These are phyloP conservation scores for Lachancea mirantina DNA, from an alignment of 805 yeast species.

Conservation along the genomic window DNA sequence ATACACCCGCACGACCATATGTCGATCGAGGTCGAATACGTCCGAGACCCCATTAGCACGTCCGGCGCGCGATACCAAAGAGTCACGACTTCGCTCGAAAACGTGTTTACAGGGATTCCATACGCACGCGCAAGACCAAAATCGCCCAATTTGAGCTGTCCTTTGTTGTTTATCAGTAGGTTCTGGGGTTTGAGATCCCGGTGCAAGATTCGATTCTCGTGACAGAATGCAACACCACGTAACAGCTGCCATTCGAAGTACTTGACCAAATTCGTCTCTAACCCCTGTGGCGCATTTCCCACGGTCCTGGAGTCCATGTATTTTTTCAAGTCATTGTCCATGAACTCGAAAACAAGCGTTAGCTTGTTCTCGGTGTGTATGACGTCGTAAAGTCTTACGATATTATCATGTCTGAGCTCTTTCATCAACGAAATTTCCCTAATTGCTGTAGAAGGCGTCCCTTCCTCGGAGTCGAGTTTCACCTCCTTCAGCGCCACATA, in stretches of 20 bases:
- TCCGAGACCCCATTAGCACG: conserved; percentile 89
- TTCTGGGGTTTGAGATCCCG: conserved; percentile 97
- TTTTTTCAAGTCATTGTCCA: conserved; percentile 90
- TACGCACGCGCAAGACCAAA: conserved; percentile 96
- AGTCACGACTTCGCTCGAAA: conserved; percentile 97
- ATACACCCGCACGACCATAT: conserved; percentile 99
- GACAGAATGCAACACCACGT: conserved; percentile 88
- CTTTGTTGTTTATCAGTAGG: conserved; percentile 88
- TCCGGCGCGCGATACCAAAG: conserved; percentile 98
- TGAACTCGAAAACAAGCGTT: conserved; percentile 85
- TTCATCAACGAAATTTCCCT: conserved; percentile 91
- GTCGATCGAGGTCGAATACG: conserved; percentile 95
- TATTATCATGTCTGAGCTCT: conserved; percentile 89
- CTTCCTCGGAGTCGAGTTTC: conserved; percentile 93
- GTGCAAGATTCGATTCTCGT: conserved; percentile 87
- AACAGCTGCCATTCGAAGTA: conserved; percentile 87
- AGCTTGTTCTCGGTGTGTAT: conserved; percentile 94
- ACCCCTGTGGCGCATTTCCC: conserved; percentile 28
- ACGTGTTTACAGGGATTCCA: conserved; percentile 94
- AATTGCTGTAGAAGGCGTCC: conserved; percentile 97
- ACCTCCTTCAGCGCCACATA: conserved; percentile 94
- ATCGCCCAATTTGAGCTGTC: conserved; percentile 84
- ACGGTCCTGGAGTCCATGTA: conserved; percentile 73
- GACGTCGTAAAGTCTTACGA: conserved; percentile 84
- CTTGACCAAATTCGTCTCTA: conserved; percentile 58